phyloP scores from a whole-genome alignment of 2,329 filamentous ascomycete genomes.

The Ascosphaera apis region DNA sequence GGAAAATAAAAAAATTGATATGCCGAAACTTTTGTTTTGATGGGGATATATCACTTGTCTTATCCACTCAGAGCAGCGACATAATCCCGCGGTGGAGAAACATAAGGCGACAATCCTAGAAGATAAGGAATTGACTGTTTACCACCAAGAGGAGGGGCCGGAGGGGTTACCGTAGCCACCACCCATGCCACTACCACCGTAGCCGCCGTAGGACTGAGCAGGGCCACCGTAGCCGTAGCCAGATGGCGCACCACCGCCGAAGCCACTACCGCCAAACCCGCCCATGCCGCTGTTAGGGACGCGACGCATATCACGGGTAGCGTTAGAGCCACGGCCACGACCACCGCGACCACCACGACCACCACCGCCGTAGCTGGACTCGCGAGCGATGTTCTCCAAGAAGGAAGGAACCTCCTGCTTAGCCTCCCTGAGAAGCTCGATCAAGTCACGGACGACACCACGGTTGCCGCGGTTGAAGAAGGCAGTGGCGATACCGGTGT shows the following conservation, averaged over 20 bases:
- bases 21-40: too few relatives aligned
- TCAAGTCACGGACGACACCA: conserved; percentile 45
- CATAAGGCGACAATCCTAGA: too few relatives aligned
- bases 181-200: conserved; percentile 8
- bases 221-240: conserved; percentile 12
- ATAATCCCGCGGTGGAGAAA: too few relatives aligned
- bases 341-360: conserved; percentile 51
- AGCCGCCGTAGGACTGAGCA: conserved; percentile 6
- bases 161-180: conserved; percentile 23
- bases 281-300: conserved; percentile 36
- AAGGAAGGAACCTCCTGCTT: conserved; percentile 66
- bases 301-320: conserved; percentile 81
- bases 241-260: conserved; percentile 12
- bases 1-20: too few relatives aligned
- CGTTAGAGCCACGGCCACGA: conserved; percentile 35
- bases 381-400: conserved; percentile 72
- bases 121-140: too few relatives aligned
- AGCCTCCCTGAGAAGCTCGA: conserved; percentile 61
- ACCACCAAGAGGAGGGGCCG: conserved; percentile 29
- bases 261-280: conserved; percentile 16
- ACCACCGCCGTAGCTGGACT: conserved; percentile 62
- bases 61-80: too few relatives aligned
- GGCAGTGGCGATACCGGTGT: conserved; percentile 63
- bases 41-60: too few relatives aligned
- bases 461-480: conserved; percentile 63